phyloP scores from a whole-genome alignment of 768 basidiomycete genomes.

The Tulasnella sp. region DNA sequence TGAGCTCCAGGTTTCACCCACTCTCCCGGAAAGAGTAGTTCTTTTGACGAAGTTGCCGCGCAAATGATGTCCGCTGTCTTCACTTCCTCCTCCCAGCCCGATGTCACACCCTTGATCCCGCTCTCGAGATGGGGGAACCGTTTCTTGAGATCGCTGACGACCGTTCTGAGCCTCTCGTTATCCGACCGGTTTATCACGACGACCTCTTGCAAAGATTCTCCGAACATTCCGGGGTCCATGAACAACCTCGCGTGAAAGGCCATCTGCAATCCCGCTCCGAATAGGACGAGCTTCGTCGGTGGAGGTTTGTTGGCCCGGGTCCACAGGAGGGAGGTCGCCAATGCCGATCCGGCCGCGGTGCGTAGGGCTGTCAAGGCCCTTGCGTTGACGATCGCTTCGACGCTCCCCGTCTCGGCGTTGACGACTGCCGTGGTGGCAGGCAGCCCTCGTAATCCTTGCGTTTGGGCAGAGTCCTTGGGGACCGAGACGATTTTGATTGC shows the following conservation, averaged over 20 bases:
- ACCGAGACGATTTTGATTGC: constrained; percentile 75
- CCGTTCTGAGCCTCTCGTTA: constrained; percentile 35
- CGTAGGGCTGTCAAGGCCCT: constrained; percentile 64
- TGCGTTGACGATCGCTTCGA: constrained; percentile 72
- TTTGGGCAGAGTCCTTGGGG: constrained; percentile 30
- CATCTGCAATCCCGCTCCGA: constrained; percentile 66
- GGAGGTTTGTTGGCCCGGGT: constrained; percentile 23
- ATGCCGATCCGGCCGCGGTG: constrained; percentile 60
- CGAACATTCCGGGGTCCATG: constrained; percentile 28
- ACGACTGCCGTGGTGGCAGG: constrained; percentile 69
- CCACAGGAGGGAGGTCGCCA: constrained; percentile 1
- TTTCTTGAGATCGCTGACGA: constrained; percentile 26
- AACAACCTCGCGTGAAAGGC: constrained; percentile 52
- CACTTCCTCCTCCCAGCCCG: constrained; percentile 23
- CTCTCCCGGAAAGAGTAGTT: constrained; percentile 52
- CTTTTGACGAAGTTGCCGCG: constrained; percentile 58
- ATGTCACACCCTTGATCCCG: constrained; percentile 15
- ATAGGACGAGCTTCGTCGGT: constrained; percentile 38
- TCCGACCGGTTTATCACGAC: constrained; percentile 52
- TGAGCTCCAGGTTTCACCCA: neutral
- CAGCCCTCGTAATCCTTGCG: constrained; percentile 40
- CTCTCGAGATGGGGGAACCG: constrained; percentile 22
- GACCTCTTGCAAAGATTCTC: constrained; percentile 33
- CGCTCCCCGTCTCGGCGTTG: constrained; percentile 53
- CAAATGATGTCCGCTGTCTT: constrained; percentile 54